Conservation (phyloP, 495 filamentous ascomycete species). For the Podospora bellae-mahoneyi region DNA sequence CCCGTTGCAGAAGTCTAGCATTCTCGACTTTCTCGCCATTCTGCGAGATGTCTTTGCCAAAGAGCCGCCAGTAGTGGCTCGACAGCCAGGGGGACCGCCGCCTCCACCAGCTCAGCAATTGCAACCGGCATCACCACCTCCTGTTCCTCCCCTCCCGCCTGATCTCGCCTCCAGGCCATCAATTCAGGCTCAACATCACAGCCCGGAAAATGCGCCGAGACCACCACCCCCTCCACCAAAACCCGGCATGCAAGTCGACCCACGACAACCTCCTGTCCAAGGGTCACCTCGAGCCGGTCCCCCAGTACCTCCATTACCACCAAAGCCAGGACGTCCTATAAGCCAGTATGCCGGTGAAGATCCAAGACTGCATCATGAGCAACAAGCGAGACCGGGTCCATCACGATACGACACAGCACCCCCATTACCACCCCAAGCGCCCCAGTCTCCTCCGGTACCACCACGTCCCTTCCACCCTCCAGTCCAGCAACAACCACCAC, state of each 20-base stretch:
- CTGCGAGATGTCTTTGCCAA: conserved; percentile 87
- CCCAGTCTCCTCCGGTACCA: conserved; percentile 16
- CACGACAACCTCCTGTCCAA: conserved; percentile 24
- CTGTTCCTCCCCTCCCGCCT: conserved; percentile 42
- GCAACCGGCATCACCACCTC: conserved; percentile 34
- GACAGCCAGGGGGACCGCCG: conserved; percentile 51
- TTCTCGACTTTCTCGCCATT: conserved; percentile 76
- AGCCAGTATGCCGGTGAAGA: conserved; percentile 28
- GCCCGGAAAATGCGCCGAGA: conserved; percentile 19
- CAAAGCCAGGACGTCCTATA: conserved; percentile 28
- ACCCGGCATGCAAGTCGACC: conserved; percentile 31
- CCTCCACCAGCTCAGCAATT: conserved; percentile 39
- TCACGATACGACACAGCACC: conserved; percentile 46
- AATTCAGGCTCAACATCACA: conserved; percentile 13
- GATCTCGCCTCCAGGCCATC: conserved; percentile 27
- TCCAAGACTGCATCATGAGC: conserved; percentile 22
- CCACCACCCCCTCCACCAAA: conserved; percentile 48
- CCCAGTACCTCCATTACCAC: conserved; percentile 39
- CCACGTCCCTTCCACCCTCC: conserved; percentile 6
- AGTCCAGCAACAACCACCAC: conserved; percentile 15
- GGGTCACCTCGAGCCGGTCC: conserved; percentile 21
- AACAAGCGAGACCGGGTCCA: conserved; percentile 27
- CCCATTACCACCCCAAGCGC: conserved; percentile 37
- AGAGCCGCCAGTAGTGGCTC: conserved; percentile 84
- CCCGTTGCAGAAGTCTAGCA: conserved; percentile 65